Conservation (phyloP, 495 filamentous ascomycete species). For the Rostrohypoxylon terebratum region DNA sequence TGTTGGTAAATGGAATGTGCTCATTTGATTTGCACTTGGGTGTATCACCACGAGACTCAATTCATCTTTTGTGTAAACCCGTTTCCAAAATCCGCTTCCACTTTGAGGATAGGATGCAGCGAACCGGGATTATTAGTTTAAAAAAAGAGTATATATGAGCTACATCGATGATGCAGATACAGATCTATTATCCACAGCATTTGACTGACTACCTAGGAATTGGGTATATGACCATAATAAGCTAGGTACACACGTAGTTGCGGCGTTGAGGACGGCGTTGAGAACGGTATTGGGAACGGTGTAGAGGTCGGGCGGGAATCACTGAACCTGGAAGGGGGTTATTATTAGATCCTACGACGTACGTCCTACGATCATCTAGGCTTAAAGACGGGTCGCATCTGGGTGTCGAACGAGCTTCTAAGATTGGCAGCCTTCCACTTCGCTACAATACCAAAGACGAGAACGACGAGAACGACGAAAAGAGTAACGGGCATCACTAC, state of each 20-base stretch:
- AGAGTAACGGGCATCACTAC: not conserved
- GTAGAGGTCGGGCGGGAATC: not conserved
- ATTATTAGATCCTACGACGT: no score
- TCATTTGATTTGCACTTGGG: slow-evolving; percentile 9
- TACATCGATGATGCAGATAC: not conserved
- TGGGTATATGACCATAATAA: not conserved
- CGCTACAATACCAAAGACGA: not conserved
- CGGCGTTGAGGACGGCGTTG: no score
- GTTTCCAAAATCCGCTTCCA: not conserved
- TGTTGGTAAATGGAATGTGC: slow-evolving; percentile 1
- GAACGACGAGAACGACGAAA: not conserved
- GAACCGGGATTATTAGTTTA: not conserved
- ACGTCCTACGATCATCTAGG: no score
- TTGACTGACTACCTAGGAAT: not conserved
- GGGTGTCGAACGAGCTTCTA: no score
- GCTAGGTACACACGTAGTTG: not conserved
- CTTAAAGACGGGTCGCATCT: no score
- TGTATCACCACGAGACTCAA: not conserved
- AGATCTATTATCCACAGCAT: not conserved
- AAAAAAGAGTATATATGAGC: not conserved
- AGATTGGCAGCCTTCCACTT: not conserved
- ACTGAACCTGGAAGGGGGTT: not conserved
- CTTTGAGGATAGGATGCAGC: not conserved
- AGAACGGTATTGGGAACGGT: not conserved
- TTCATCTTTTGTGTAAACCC: slow-evolving; percentile 3